A percentile compares a stretch with the other conserved stretches of the same genome.
These are phyloP conservation scores for Porphyrellus cyaneotinctus DNA, from an alignment of 768 basidiomycete species.

Conservation along the genomic window DNA sequence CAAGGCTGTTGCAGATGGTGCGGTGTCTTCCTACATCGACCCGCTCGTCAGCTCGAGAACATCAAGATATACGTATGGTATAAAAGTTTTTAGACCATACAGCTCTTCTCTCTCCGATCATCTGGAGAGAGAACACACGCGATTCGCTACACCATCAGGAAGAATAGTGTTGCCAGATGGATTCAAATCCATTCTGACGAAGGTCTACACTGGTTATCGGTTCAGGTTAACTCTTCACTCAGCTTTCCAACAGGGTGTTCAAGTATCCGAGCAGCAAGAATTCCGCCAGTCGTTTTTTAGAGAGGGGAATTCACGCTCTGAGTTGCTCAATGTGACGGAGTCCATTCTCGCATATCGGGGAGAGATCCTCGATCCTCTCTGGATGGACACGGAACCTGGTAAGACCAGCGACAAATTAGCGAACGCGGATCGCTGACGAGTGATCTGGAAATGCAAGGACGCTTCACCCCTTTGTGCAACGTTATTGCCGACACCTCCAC, in stretches of 20 bases:
- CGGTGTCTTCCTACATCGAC: slow-evolving; percentile 33
- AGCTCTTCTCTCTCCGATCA: slow-evolving; percentile 35
- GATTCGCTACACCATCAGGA: slow-evolving; percentile 26
- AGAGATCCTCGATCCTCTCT: neutral
- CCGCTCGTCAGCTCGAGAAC: slow-evolving; percentile 43
- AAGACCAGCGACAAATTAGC: neutral
- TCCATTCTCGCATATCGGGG: slow-evolving; percentile 19
- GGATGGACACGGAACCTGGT: slow-evolving; percentile 16
- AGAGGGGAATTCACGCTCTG: neutral
- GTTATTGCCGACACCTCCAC: slow-evolving; percentile 11
- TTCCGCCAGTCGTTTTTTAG: slow-evolving; percentile 11
- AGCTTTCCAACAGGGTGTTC: slow-evolving; percentile 4
- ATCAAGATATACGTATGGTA: slow-evolving; percentile 39
- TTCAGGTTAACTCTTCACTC: neutral
- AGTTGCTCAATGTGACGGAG: neutral
- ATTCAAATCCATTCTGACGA: slow-evolving; percentile 36
- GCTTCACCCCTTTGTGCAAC: slow-evolving; percentile 11
- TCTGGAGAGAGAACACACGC: slow-evolving; percentile 22
- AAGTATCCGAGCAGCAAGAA: slow-evolving; percentile 21
- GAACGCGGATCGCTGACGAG: neutral
- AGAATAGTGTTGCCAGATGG: slow-evolving; percentile 26
- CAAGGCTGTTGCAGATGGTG: slow-evolving; percentile 4
- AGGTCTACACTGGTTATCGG: slow-evolving; percentile 14
- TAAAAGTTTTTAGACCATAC: slow-evolving; percentile 27
- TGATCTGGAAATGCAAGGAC: neutral